Conservation (phyloP, 1,284 basidiomycete genomes). For the Tylopilus sp. region DNA sequence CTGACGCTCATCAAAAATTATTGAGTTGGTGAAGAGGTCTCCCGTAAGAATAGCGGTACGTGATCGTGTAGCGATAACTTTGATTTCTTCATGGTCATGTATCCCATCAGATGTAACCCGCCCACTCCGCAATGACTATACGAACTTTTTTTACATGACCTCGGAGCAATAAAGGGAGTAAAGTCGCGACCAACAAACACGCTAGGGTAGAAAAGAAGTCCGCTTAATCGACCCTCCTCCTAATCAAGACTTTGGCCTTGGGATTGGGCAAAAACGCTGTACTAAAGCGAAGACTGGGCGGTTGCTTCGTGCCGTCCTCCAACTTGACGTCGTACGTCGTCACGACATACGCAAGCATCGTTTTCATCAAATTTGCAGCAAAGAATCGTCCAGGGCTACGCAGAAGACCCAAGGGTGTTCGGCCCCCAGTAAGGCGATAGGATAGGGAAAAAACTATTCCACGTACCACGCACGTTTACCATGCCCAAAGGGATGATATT, state of each 20-base stretch:
- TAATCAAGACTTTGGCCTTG: neutral
- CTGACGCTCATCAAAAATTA: too few relatives aligned
- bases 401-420: neutral
- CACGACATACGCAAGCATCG: neutral
- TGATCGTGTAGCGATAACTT: too few relatives aligned
- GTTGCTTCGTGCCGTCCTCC: neutral
- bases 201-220: too few relatives aligned
- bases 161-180: too few relatives aligned
- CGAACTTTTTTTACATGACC: neutral
- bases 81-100: too few relatives aligned
- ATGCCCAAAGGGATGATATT: constrained; percentile 9
- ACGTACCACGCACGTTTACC: constrained; percentile 4
- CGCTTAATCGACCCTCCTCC: neutral
- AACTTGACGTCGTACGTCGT: neutral
- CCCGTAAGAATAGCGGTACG: too few relatives aligned
- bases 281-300: neutral
- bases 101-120: too few relatives aligned
- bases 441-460: neutral
- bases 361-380: neutral
- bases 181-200: too few relatives aligned
- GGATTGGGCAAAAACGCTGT: neutral
- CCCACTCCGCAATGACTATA: too few relatives aligned
- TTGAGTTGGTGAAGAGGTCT: too few relatives aligned
- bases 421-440: neutral
- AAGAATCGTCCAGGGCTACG: neutral